Percentiles rank a stretch among this genome's conserved stretches.
Conservation (phyloP, 495 filamentous ascomycete genomes). For the Neurospora sp. region DNA sequence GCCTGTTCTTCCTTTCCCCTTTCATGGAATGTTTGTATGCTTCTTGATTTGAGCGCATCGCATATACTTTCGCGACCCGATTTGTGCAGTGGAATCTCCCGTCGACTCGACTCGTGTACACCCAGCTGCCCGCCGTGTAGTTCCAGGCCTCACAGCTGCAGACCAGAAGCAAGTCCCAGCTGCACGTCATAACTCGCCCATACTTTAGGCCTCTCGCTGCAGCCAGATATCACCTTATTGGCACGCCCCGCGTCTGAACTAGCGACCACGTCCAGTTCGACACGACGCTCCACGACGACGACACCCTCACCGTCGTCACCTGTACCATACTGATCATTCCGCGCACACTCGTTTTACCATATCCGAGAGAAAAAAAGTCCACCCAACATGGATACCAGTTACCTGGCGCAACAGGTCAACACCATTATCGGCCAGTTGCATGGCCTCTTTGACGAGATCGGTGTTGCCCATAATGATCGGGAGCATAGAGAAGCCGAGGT, state of each 20-base stretch:
- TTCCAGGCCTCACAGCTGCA: background rate
- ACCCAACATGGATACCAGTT: slow-evolving; percentile 71
- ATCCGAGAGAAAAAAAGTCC: background rate
- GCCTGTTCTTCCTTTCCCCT: background rate
- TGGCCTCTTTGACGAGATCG: slow-evolving; percentile 92
- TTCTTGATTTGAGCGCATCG: background rate
- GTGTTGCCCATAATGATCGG: slow-evolving; percentile 79
- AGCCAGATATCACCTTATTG: background rate
- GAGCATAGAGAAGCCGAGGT: slow-evolving; percentile 82
- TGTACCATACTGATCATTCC: background rate
- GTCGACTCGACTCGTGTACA: background rate
- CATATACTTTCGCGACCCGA: background rate
- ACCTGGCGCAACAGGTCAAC: slow-evolving; percentile 86
- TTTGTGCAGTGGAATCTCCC: background rate
- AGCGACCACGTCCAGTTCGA: background rate
- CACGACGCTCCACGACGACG: background rate
- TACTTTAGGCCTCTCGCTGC: background rate
- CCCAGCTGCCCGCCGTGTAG: background rate
- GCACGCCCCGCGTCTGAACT: background rate
- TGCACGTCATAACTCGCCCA: background rate
- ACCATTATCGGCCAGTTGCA: slow-evolving; percentile 86
- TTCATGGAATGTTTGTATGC: background rate
- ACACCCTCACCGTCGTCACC: background rate
- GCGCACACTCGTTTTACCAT: background rate
- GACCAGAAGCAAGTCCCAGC: background rate